Conservation (phyloP, 2,329 filamentous ascomycete genomes). For the Zymoseptoria crescenta region DNA sequence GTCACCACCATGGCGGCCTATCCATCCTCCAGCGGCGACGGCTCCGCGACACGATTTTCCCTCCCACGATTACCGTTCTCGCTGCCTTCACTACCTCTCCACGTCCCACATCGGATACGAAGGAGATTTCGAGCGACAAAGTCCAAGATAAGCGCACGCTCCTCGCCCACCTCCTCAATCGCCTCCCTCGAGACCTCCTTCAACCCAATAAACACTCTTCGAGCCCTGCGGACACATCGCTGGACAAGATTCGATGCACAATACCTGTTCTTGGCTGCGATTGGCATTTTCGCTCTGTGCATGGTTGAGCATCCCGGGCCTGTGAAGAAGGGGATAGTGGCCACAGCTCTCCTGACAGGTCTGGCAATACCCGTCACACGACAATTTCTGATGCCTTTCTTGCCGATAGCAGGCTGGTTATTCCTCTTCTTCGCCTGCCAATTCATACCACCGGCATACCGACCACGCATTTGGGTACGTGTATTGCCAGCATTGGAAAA, state of each 20-base stretch:
- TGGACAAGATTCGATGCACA: conserved; percentile 82
- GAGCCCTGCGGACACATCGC: conserved; percentile 64
- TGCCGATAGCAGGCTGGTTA: conserved; percentile 78
- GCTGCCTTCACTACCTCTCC: conserved; percentile 41
- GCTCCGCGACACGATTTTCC: conserved; percentile 33
- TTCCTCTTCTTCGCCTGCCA: conserved; percentile 88
- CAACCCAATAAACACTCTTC: conserved; percentile 69
- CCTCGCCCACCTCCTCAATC: conserved; percentile 24
- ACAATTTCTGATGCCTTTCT: conserved; percentile 83
- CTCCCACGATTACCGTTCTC: conserved; percentile 40
- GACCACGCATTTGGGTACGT: conserved; percentile 90
- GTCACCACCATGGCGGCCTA: conserved; percentile 18
- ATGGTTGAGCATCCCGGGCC: conserved; percentile 74
- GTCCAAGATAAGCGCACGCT: conserved; percentile 59
- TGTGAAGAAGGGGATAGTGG: conserved; percentile 64
- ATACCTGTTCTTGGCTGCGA: conserved; percentile 64
- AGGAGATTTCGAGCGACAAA: conserved; percentile 53
- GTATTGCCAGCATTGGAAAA: conserved; percentile 92
- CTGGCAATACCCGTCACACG: conserved; percentile 75
- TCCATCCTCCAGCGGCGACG: conserved; percentile 25
- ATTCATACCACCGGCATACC: conserved; percentile 81
- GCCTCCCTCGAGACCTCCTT: conserved; percentile 60
- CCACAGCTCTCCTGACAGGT: conserved; percentile 59
- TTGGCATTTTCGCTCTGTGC: conserved; percentile 74
- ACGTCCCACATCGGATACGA: conserved; percentile 58